phyloP scores from a whole-genome alignment of 148 eudicot species.

The Vaccinium corymbosum region DNA sequence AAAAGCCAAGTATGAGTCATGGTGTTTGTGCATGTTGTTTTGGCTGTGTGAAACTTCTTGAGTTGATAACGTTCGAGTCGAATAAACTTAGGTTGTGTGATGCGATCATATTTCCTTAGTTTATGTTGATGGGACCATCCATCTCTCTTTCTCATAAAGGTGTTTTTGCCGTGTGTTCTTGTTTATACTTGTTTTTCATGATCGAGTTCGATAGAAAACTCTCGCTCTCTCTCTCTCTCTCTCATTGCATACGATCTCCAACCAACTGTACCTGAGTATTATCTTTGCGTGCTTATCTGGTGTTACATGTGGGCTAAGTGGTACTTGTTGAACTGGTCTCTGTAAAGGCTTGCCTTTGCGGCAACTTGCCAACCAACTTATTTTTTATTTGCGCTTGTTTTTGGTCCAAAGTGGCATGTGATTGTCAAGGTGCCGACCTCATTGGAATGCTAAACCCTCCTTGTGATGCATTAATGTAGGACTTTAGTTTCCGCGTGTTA shows the following conservation, averaged over 20 bases:
- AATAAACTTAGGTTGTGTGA: background rate
- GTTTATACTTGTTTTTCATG: background rate
- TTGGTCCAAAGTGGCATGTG: too few relatives aligned
- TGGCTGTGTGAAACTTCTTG: background rate
- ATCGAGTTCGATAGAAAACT: background rate
- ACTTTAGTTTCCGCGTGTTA: too few relatives aligned
- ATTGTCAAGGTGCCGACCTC: too few relatives aligned
- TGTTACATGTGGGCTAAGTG: too few relatives aligned
- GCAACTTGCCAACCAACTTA: too few relatives aligned
- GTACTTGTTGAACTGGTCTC: too few relatives aligned
- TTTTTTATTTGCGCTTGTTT: too few relatives aligned
- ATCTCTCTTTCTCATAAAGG: background rate
- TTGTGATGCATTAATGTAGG: too few relatives aligned
- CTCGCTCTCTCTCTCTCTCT: background rate
- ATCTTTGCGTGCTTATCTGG: too few relatives aligned
- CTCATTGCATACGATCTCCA: background rate
- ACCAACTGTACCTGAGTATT: background rate
- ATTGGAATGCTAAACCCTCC: too few relatives aligned
- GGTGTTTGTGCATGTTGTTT: background rate
- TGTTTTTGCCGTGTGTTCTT: background rate
- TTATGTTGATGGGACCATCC: background rate
- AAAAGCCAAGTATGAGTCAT: conserved; percentile 21
- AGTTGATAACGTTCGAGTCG: background rate
- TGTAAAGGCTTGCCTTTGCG: too few relatives aligned
- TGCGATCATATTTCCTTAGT: background rate